Evolutionary conservation across 2,329 filamentous ascomycete genomes (phyloP), one percentile per base, ranked within the genome.

Genomic region (Epichloe coenophiala): DNA sequence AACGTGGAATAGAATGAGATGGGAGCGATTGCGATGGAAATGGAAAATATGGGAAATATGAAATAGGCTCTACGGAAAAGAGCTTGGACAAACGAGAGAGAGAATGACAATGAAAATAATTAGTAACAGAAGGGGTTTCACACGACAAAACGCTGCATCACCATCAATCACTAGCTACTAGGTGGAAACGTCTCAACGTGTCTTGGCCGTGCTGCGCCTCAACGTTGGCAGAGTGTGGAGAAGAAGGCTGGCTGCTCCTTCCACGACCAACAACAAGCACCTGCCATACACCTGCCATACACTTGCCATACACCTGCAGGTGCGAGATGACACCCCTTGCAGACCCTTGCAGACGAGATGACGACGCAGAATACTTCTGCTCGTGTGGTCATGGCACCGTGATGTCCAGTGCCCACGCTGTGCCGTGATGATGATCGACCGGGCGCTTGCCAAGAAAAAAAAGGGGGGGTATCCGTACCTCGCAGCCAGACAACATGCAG

Each of bases 191-290:
- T 11, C 9, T 17, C 15, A 21, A 21, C 27, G 27, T 27, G 27
- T 27, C 7, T 27, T 8, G 27, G 27, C 21, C n/a, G 21, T 35
- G 50, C 47, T 52, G 51, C 51, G 51, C 51, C 51, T 17, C 15
- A 52, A 49, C 51, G 51, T 49, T 47, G 49, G 51, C 39, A 17
- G 11, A 8, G 19, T 27, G 39, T 42, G 47, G 40, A 48, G 38
- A n/a, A 36, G 17, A n/a, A 36, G 39, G 17, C 39, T 41, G 39
- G 39, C 39, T 23, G 23, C 23, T 23, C 23, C 23, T 41, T 11
- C 2, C 5, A n/a, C 39, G 36, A 38, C 39, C n/a, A 21, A 21
- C 39, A 13, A 17, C 39, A 5, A 12, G 3, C 39, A 21, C 9
- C 39, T 17, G 17, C 17, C 17, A 17, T 17, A 2, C 17, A 17